Evolutionary conservation across 2,329 filamentous ascomycete genomes (phyloP).

Genomic region (Leptodontidium sp.): DNA sequence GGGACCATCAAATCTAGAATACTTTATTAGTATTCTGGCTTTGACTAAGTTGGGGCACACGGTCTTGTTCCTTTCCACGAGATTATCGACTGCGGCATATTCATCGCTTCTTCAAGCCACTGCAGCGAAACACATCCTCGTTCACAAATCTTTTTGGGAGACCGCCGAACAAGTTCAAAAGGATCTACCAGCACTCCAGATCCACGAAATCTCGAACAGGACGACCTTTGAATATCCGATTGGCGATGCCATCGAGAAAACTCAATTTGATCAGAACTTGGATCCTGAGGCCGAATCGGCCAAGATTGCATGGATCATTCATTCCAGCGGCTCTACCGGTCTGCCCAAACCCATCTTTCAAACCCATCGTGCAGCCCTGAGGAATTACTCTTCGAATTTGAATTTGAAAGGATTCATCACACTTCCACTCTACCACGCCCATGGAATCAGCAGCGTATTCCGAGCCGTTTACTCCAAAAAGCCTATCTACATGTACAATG

Average conservation of each 20-base stretch:
- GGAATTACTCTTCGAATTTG: constrained; percentile 52
- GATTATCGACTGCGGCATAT: constrained; percentile 59
- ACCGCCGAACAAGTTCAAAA: constrained; percentile 37
- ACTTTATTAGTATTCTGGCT: constrained; percentile 59
- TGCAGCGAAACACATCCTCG: constrained; percentile 33
- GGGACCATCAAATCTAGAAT: constrained; percentile 58
- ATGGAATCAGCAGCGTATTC: constrained; percentile 63
- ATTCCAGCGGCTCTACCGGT: constrained; percentile 59
- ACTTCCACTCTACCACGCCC: constrained; percentile 65
- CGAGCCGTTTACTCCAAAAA: constrained; percentile 59
- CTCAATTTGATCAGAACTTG: constrained; percentile 50
- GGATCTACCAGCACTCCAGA: background rate
- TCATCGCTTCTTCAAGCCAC: constrained; percentile 54
- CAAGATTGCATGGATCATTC: constrained; percentile 42
- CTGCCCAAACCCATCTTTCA: constrained; percentile 70
- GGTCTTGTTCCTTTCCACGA: constrained; percentile 60
- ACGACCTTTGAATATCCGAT: constrained; percentile 28
- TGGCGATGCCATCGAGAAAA: constrained; percentile 48
- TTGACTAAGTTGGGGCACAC: constrained; percentile 61
- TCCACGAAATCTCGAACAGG: background rate
- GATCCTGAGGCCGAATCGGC: constrained; percentile 40
- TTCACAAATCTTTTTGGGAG: constrained; percentile 27
- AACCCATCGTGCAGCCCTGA: constrained; percentile 52
- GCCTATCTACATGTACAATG: constrained; percentile 61
- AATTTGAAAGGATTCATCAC: constrained; percentile 60